phyloP scores from a whole-genome alignment of 2,329 filamentous ascomycete species.

The Cadophora sp. region DNA sequence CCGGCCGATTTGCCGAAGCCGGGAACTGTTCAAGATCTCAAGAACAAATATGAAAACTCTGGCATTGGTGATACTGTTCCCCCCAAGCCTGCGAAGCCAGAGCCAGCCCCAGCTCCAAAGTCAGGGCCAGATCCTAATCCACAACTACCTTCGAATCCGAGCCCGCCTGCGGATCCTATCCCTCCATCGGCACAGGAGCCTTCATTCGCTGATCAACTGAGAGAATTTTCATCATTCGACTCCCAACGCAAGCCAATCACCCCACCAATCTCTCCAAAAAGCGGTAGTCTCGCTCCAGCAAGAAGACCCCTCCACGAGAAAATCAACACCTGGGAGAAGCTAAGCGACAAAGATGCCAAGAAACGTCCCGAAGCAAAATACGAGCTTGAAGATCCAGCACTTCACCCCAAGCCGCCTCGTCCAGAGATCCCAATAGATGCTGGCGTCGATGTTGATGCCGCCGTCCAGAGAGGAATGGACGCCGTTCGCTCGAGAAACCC shows the following conservation, averaged over 20 bases:
- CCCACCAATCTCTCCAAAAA: background rate
- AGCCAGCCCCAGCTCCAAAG: background rate
- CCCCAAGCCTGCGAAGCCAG: too few relatives aligned
- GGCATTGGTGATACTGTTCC: background rate
- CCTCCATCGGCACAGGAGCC: background rate
- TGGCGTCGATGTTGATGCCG: background rate
- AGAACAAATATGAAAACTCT: slow-evolving; percentile 1
- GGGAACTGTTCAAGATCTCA: background rate
- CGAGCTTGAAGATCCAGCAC: background rate
- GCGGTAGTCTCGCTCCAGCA: background rate
- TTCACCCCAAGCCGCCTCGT: background rate
- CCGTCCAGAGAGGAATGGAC: background rate
- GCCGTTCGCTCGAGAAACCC: background rate
- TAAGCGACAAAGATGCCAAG: background rate
- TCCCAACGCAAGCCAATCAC: background rate
- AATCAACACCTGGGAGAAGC: slow-evolving; percentile 4
- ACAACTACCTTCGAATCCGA: background rate
- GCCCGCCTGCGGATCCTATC: background rate
- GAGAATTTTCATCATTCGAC: slow-evolving; percentile 2
- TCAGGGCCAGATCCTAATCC: background rate
- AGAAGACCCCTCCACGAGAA: background rate
- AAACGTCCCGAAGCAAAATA: slow-evolving; percentile 1
- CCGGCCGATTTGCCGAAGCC: background rate
- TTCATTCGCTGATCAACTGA: background rate
- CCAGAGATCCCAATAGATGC: background rate